Evolutionary conservation across 2,329 filamentous ascomycete species (phyloP), one percentile per base, ranked within the genome.

Genomic region (Cercospora sp.): DNA sequence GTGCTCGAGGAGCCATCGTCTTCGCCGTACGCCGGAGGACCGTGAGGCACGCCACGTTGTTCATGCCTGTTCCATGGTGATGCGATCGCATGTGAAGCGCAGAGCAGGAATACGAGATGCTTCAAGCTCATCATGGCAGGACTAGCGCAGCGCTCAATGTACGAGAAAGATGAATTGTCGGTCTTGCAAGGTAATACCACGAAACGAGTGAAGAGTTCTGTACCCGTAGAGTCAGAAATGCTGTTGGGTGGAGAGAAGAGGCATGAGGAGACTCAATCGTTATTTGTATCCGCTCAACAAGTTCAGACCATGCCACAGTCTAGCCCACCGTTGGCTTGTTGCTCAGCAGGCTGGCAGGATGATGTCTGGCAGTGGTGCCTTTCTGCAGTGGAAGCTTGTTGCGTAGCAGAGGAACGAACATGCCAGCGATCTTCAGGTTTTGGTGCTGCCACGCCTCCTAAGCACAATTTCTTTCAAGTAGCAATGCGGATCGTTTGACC

Each of bases 21-120:
- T 58, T 5, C 28, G 6, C 53, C 30, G 23, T 58, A 58, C 18
- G 20, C 26, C 7, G 53, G 53, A 4, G n/a, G 13, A 33, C 30
- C 53, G 18, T 58, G 26, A 58, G 53, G 53, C 26, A 31, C 30
- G 53, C 26, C 53, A n/a, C 53, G 30, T 36, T 36, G 5, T 2
- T 59, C 31, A 28, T 59, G 28, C 55, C 31, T 59, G 30, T 59
- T 59, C 55, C 55, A 59, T 13, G 55, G 55, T 36, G 55, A 59
- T 7, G 28, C 55, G 12, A 31, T 59, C 18, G n/a, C 55, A 36
- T 12, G 5, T 20, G 30, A 59, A 31, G 18, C 31, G 20, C 30
- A 59, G 10, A 59, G 28, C 28, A 59, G 12, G 18, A 33, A 10
- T 10, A 23, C 5, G 28, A 59, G 31, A 30, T 59, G 16, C 55